These are phyloP conservation scores for Aspergillus viridinutans DNA, from an alignment of 2,329 filamentous ascomycete species.

Conservation along the genomic window DNA sequence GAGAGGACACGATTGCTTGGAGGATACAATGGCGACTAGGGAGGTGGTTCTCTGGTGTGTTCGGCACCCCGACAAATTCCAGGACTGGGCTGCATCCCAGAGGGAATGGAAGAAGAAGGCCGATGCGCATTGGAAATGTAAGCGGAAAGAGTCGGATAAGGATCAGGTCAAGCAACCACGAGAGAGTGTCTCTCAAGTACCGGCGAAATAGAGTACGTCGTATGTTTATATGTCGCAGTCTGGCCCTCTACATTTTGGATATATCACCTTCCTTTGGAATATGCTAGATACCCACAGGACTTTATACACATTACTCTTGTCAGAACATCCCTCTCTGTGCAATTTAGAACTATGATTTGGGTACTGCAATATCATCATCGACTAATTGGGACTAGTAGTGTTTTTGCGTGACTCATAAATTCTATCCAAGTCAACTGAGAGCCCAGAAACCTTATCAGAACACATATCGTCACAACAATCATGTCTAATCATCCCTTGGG, in stretches of 20 bases:
- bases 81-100: constrained; percentile 27
- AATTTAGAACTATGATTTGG: too few species aligned
- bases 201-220: neutral
- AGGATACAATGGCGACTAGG: constrained; percentile 48
- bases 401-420: neutral
- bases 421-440: neutral
- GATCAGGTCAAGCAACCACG: neutral
- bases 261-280: neutral
- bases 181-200: neutral
- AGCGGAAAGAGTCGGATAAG: neutral
- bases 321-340: too few species aligned
- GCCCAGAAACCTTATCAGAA: neutral
- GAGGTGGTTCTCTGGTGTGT: constrained; percentile 48
- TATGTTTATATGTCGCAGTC: neutral
- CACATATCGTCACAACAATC: neutral
- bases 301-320: neutral
- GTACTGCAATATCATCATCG: neutral
- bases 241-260: neutral
- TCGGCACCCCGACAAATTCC: constrained; percentile 35
- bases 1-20: constrained; percentile 46
- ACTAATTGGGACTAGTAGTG: neutral
- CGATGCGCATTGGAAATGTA: neutral
- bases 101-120: neutral
- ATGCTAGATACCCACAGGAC: neutral
- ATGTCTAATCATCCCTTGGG: neutral